Percentiles rank a stretch among this genome's conserved stretches.
These are phyloP conservation scores for Apiotrichum porosum DNA, from an alignment of 1,284 basidiomycete species.

Conservation along the genomic window DNA sequence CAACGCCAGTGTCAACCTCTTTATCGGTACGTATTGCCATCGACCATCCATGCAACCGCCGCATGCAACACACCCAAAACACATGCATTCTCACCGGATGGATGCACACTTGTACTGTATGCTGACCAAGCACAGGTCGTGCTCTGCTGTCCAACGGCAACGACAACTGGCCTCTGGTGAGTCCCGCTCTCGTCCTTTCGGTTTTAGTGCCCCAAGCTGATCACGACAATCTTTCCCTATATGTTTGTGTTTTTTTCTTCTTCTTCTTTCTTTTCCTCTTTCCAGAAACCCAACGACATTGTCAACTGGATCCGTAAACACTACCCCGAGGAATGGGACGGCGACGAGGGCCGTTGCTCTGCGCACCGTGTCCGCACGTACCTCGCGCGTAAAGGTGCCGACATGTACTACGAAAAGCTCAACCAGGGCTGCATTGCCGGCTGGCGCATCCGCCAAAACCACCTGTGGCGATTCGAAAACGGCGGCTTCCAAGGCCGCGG, in stretches of 20 bases:
- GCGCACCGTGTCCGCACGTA: conserved; percentile 47
- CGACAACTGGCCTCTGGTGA: conserved; percentile 47
- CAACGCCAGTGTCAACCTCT: conserved; percentile 45
- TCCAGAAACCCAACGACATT: conserved; percentile 48
- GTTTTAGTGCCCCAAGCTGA: no score
- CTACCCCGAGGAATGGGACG: conserved; percentile 47
- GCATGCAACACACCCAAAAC: not conserved
- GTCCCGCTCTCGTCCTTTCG: conserved; percentile 1
- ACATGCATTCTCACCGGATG: no score
- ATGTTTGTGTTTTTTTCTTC: no score
- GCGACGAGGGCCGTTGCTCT: conserved; percentile 46
- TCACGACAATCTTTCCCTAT: no score
- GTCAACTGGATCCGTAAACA: conserved; percentile 47
- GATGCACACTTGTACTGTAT: no score
- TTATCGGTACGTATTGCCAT: conserved; percentile 34
- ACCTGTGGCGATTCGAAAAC: conserved; percentile 46
- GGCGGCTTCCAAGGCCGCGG: conserved; percentile 47
- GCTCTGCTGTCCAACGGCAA: conserved; percentile 44
- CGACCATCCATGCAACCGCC: not conserved
- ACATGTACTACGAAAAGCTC: conserved; percentile 49
- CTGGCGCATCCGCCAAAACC: conserved; percentile 46
- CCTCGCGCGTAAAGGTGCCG: conserved; percentile 46
- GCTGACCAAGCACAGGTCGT: conserved; percentile 23
- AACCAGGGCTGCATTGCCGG: conserved; percentile 44
- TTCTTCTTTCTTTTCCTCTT: no score